A percentile compares a stretch with the other conserved stretches of the same genome.
Evolutionary conservation across 106 monocot species (phyloP).

Genomic region (Dactylorhiza incarnata): DNA sequence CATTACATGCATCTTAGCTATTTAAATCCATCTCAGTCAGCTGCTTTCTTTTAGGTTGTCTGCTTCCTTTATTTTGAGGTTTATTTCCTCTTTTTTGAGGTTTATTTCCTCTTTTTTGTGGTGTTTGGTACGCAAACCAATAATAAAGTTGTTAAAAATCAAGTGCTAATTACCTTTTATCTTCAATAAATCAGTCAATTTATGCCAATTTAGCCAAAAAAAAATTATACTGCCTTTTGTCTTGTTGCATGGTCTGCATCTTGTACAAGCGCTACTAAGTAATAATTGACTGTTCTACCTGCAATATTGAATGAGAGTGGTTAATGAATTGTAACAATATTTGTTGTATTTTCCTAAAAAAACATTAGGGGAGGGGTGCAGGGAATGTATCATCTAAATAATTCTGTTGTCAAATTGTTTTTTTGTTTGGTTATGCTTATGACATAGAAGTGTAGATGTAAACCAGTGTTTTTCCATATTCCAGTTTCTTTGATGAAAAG

Average conservation of each 20-base stretch:
- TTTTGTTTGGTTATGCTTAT: neutral
- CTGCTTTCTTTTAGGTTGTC: neutral
- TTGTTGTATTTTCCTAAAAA: neutral
- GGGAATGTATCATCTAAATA: neutral
- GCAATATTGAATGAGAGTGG: neutral
- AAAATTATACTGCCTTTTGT: neutral
- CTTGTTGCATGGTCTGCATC: neutral
- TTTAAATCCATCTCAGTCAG: neutral
- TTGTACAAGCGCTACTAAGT: neutral
- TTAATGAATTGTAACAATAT: neutral
- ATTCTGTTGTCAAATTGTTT: neutral
- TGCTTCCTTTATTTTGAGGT: neutral
- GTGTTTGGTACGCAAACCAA: neutral
- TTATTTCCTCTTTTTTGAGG: neutral
- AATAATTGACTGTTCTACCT: neutral
- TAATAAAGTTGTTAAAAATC: neutral
- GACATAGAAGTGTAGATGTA: neutral
- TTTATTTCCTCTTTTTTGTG: neutral
- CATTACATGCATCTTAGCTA: neutral
- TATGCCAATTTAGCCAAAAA: neutral
- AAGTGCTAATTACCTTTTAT: neutral
- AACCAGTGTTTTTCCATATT: neutral
- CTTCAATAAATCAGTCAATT: neutral
- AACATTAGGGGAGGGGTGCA: neutral
- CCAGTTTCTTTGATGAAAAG: conserved; percentile 68